phyloP scores from a whole-genome alignment of 73 alveolate genomes.

The Halteria grandinella region DNA sequence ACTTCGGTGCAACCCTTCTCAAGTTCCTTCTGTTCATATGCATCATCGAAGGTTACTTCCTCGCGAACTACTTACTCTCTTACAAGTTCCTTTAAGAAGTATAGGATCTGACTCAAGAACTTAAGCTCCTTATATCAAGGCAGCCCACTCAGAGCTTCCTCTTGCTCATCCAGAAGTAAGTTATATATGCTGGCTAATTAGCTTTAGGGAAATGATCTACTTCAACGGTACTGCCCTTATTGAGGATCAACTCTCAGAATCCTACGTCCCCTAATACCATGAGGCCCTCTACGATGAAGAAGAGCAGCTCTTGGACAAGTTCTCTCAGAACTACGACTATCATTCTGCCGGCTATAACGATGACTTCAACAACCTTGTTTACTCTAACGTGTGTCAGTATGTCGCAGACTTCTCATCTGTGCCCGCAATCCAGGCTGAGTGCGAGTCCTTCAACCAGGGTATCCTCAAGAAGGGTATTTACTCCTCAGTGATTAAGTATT shows the following conservation, averaged over 20 bases:
- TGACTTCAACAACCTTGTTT: constrained; percentile 46
- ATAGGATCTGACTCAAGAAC: constrained; percentile 42
- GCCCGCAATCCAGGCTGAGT: background rate
- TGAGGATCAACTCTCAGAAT: background rate
- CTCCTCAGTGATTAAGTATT: constrained; percentile 52
- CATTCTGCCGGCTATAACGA: constrained; percentile 46
- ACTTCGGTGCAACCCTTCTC: constrained; percentile 43
- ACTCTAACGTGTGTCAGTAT: constrained; percentile 43
- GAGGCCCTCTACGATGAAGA: constrained; percentile 43
- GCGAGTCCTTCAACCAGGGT: constrained; percentile 49
- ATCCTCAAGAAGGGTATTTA: constrained; percentile 54
- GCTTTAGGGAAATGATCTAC: constrained; percentile 43
- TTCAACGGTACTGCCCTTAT: constrained; percentile 48
- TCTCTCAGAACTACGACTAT: constrained; percentile 40
- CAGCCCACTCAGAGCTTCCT: constrained; percentile 45
- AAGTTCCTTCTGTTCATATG: constrained; percentile 36
- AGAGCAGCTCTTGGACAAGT: constrained; percentile 36
- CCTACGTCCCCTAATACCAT: constrained; percentile 20
- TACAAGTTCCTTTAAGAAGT: constrained; percentile 29
- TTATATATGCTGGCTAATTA: background rate
- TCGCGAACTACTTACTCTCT: constrained; percentile 38
- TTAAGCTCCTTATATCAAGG: constrained; percentile 23
- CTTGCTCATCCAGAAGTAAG: constrained; percentile 26
- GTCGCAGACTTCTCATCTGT: too few species aligned
- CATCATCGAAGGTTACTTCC: constrained; percentile 46